Evolutionary conservation across 2,329 filamentous ascomycete species (phyloP), one percentile per base, ranked within the genome.

Genomic region (Fusarium sp.): DNA sequence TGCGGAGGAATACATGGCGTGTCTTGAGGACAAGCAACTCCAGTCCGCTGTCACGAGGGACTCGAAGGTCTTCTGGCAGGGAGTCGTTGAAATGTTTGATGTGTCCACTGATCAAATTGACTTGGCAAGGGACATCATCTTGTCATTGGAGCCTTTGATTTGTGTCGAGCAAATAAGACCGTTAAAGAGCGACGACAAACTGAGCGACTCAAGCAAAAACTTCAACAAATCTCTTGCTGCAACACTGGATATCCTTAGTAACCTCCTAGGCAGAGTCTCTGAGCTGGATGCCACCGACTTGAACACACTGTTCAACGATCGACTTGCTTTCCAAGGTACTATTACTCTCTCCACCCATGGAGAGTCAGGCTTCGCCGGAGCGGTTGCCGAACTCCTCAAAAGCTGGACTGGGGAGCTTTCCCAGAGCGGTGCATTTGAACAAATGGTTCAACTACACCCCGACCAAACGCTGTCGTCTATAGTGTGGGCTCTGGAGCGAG

Each of bases 291-390:
- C 88, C 1, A 80, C 85, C 6, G 88, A 95, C 60, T 82, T 98
- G 40, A 86, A 89, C 58, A 82, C 86, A 24, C 80, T 98, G 13
- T 93, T 92, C 72, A 83, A 87, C 52, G 88, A 90, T 58, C 85
- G 87, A 20, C 82, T 88, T 41, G 90, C 90, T 8, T 91, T 92
- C 62, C 89, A 90, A 68, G 88, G 92, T 37, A 85, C 97, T 41
- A 88, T 97, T 45, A 90, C 91, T 6, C 86, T 93, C 19, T 87
- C 97, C 8, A 89, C 97, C 56, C 94, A 94, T 43, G 92, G 93
- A 17, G 90, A 96, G 70, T 83, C 91, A 56, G 86, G 89, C 59
- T 90, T 96, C 33, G 93, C 93, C 64, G 90, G 94, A 75, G 91
- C 92, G 17, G 90, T 92, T 2, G 87, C 94, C 8, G 91, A 94